Conservation (phyloP, 306 rosid species). For the Prinsepia uniflora region DNA sequence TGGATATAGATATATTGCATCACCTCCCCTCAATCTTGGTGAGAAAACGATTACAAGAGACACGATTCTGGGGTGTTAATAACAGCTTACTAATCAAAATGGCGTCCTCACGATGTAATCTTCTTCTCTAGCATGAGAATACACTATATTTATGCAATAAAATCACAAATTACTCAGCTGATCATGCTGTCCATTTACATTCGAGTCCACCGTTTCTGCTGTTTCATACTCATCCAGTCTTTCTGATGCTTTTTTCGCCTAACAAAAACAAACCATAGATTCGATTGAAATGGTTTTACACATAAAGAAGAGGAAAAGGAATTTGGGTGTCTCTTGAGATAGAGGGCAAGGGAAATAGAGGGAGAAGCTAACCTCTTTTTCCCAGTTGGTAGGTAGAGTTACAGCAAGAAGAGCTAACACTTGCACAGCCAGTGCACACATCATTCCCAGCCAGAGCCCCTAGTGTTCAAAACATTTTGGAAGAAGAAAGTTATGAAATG, state of each 20-base stretch:
- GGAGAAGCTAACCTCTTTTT: slow-evolving; percentile 43
- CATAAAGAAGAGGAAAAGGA: not conserved
- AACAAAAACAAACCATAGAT: not conserved
- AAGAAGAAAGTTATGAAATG: not conserved
- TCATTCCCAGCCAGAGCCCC: slow-evolving; percentile 79
- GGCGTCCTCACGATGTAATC: too few species aligned
- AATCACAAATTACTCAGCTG: too few species aligned
- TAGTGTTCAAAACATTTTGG: slow-evolving; percentile 11
- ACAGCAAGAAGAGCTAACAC: slow-evolving; percentile 35
- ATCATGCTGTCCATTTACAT: too few species aligned
- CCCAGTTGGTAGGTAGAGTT: slow-evolving; percentile 62
- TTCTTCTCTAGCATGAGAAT: too few species aligned
- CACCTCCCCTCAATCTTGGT: too few species aligned
- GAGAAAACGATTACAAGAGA: too few species aligned
- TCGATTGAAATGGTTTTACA: not conserved
- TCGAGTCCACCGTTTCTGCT: too few species aligned
- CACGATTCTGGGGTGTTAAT: too few species aligned
- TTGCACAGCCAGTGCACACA: slow-evolving; percentile 68
- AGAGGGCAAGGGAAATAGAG: too few species aligned
- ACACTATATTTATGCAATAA: too few species aligned
- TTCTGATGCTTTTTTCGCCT: slow-evolving; percentile 45
- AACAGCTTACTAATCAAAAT: too few species aligned
- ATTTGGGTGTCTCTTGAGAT: not conserved
- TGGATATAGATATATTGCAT: too few species aligned
- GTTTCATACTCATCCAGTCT: slow-evolving; percentile 33